Evolutionary conservation across 2,329 filamentous ascomycete species (phyloP).

Genomic region (Westerdykella aurantiaca): DNA sequence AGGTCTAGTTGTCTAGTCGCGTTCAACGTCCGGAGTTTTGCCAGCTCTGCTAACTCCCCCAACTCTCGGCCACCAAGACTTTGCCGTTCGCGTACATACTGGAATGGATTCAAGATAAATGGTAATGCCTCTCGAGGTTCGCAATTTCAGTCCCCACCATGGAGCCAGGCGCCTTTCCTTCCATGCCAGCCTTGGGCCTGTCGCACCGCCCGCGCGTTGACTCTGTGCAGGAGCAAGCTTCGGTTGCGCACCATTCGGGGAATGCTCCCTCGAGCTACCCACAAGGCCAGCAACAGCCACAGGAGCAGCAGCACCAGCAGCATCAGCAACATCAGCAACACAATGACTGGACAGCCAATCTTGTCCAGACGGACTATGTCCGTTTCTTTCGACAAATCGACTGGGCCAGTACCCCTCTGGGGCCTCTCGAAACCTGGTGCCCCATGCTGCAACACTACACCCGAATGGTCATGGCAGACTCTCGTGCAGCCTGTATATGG

Average conservation of each 20-base stretch:
- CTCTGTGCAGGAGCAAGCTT: too few relatives aligned
- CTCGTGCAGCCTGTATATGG: constrained; percentile 30
- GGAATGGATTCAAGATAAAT: too few relatives aligned
- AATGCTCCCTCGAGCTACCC: background rate
- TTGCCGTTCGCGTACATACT: too few relatives aligned
- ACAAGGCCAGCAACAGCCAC: background rate
- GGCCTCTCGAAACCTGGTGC: constrained; percentile 22
- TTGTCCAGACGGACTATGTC: constrained; percentile 28
- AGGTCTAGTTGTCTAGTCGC: too few relatives aligned
- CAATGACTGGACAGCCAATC: constrained; percentile 25
- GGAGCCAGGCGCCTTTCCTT: too few relatives aligned
- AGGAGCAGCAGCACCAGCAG: background rate
- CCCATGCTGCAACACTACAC: constrained; percentile 26
- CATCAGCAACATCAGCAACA: background rate
- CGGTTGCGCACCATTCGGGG: background rate
- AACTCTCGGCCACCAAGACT: too few relatives aligned
- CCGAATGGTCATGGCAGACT: constrained; percentile 28
- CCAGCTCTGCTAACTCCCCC: too few relatives aligned
- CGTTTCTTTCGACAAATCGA: constrained; percentile 28
- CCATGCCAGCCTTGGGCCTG: too few relatives aligned
- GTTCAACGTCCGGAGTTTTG: too few relatives aligned
- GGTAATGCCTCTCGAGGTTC: too few relatives aligned
- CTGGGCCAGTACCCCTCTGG: constrained; percentile 24
- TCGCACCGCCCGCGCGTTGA: too few relatives aligned
- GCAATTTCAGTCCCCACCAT: too few relatives aligned